Base-by-base conservation (phyloP, 75 land plant genomes). In the Adiantum capillusveneris region DNA sequence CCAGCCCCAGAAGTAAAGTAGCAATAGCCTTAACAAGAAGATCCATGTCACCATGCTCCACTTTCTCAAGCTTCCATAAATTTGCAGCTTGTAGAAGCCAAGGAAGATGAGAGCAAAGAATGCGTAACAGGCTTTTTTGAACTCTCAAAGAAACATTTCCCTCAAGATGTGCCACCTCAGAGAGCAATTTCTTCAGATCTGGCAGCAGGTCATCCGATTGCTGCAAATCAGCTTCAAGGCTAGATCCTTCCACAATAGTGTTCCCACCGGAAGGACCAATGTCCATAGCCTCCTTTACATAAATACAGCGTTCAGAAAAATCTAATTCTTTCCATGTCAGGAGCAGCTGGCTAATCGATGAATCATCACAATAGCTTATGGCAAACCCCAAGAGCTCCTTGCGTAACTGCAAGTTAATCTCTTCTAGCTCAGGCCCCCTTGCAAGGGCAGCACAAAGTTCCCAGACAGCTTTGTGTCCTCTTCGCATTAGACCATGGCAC, bases 401-500 rank as follows among this genome's bases (percentile, higher is more conserved):
- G 11, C 96, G 84, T 62, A 83, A 82, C 44, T 43, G 56, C n/a
- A 67, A 49, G 61, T 79, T 88, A 64, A 94, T 70, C 27, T 75
- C 72, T 21, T 95, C 93, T 57, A 83, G 62, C 18, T 83, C 66
- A 9, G 87, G 88, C 25, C 99, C 91, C 66, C 97, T 79, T 41
- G 83, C 99, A 62, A 95, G 75, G 28, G 96, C 96, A 60, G 84
- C 91, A 80, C 97, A 90, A 25, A 95, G 59, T 25, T 95, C 99
- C 99, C 99, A 95, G 63, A 84, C 64, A 37, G 72, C 46, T 51
- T 97, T 97, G 78, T 86, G 91, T 6, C 73, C 82, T 58, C 85
- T 86, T 63, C 74, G 82, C 9, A 75, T 81, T 48, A 95, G 62
- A 68, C 56, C 68, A 66, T 87, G 86, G 66, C 99, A 95, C 22